Base-by-base conservation (phyloP, 108 stramenopile genomes). In the Phaeodactylum tricornutum region DNA sequence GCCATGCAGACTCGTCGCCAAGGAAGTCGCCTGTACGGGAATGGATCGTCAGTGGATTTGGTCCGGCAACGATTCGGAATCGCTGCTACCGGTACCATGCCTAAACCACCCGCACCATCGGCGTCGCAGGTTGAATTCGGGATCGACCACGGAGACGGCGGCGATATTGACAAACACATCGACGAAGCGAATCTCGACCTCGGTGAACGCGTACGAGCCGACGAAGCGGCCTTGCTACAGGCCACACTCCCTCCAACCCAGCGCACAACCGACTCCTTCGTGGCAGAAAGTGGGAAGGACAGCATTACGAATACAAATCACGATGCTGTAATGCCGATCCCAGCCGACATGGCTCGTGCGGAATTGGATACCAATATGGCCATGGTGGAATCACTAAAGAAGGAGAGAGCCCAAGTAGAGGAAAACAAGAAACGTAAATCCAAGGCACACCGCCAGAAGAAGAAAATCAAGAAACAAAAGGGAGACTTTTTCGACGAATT, bases 401-500 rank as follows among this genome's bases (percentile, higher is more conserved):
- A 38, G 2, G 43, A 42, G 33, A 43, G 35, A 1, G 29, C 8
- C 8, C 33, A 40, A 21, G 19, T 27, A 24, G 48, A 42, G 19
- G 22, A 14, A 32, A 1, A 25, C 28, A 26, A 47, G 17, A 22
- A 42, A 16, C 21, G n/a, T 25, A 32, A 43, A 43, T n/a, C 42
- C 2, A 47, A 20, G 14, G 42, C 0, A 29, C 5, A 31, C 5
- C 29, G 24, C 4, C 36, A 55, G 31, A 62, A 69, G 55, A 52
- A 34, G 1, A 44, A 37, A 33, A 55, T 29, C 41, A 57, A 62
- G 22, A 32, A 31, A 21, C 43, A 56, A 42, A 50, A 21, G 26
- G 51, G 47, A 8, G 64, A 77, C 40, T 66, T 72, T 42, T 66
- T 72, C 53, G 71, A 72, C 35, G 44, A 55, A 14, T 40, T 71